Base-by-base conservation (phyloP, 192 early-diverging fungal genomes). In the Podila minutissima region DNA sequence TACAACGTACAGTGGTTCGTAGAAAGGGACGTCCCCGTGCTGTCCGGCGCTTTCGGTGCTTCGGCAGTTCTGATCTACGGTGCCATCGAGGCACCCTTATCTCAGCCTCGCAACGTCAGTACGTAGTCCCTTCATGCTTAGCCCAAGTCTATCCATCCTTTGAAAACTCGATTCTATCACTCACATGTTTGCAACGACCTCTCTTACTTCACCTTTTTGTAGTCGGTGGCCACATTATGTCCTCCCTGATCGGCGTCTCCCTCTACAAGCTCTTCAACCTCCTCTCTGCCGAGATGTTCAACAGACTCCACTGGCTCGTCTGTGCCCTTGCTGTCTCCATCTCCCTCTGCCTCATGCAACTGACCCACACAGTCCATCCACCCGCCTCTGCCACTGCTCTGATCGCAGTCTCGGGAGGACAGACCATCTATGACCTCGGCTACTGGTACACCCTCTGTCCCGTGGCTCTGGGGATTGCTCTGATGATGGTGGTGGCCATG, bases 31-130 rank as follows among this genome's bases (percentile, higher is more conserved):
- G 28, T 41, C 19, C 81, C 71, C 20, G 72, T 79, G n/a, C 63
- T 84, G 0, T 59, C 59, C 17, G 71, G 66, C 12, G 74, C 77
- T 37, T 74, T 88, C 82, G 91, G 91, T 51, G 91, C 91, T 15
- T 77, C 86, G 15, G 87, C 89, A 4, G 89, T 92, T 2, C 67
- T 92, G n/a, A 55, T 91, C 1, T 92, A 86, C 74, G 88, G 89
- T 61, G 82, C 88, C 7, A 86, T 90, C 29, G 91, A 90, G 4
- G 74, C 89, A 9, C 91, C 91, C 1, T 65, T 92, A 59, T 82
- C 88, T 11, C 91, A 92, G 37, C 91, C 91, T 37, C 78, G 86
- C 2, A 90, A 90, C 61, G 77, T 73, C 57, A 65, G 77, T 81
- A 81, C 33, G 77, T 81, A 24, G 53, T 22, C 20, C 19, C 19